These are phyloP conservation scores for Rhizopogon rudus DNA, from an alignment of 768 basidiomycete species.

Conservation along the genomic window DNA sequence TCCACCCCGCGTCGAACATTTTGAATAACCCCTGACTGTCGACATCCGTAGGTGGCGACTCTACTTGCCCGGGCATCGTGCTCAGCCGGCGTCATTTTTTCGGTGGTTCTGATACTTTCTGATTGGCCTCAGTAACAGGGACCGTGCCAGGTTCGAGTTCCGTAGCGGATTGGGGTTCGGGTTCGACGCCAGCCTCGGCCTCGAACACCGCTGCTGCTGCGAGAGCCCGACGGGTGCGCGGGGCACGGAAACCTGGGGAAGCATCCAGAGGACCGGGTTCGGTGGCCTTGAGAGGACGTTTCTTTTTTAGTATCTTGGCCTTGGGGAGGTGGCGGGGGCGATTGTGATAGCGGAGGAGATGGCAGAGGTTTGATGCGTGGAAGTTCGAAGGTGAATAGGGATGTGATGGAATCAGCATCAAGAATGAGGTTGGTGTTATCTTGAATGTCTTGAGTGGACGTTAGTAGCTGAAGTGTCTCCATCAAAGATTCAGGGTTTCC, in stretches of 20 bases:
- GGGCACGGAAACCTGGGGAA: slow-evolving; percentile 42
- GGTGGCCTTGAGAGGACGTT: slow-evolving; percentile 17
- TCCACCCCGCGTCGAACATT: slow-evolving; percentile 86
- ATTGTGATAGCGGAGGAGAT: slow-evolving; percentile 39
- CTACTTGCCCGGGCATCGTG: slow-evolving; percentile 24
- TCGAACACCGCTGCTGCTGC: slow-evolving; percentile 43
- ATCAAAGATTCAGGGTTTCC: slow-evolving; percentile 77
- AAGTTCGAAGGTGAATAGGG: slow-evolving; percentile 66
- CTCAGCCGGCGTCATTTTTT: slow-evolving; percentile 12
- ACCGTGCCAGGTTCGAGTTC: slow-evolving; percentile 4
- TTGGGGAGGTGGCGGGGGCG: slow-evolving; percentile 20
- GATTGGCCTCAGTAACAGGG: slow-evolving; percentile 9
- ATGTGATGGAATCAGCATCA: slow-evolving; percentile 51
- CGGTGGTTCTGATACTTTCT: slow-evolving; percentile 20
- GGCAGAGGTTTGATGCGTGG: slow-evolving; percentile 57
- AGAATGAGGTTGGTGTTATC: slow-evolving; percentile 52
- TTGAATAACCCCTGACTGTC: slow-evolving; percentile 70
- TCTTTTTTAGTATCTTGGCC: slow-evolving; percentile 38
- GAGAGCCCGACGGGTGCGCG: slow-evolving; percentile 41
- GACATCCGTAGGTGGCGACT: slow-evolving; percentile 54
- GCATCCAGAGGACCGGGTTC: slow-evolving; percentile 29
- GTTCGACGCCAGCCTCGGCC: slow-evolving; percentile 24
- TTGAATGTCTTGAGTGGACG: slow-evolving; percentile 47
- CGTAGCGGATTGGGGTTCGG: slow-evolving; percentile 8
- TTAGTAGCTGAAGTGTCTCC: slow-evolving; percentile 49